Percentiles rank a stretch among this genome's conserved stretches.
Evolutionary conservation across 306 rosid species (phyloP).

Genomic region (Glycine soja): DNA sequence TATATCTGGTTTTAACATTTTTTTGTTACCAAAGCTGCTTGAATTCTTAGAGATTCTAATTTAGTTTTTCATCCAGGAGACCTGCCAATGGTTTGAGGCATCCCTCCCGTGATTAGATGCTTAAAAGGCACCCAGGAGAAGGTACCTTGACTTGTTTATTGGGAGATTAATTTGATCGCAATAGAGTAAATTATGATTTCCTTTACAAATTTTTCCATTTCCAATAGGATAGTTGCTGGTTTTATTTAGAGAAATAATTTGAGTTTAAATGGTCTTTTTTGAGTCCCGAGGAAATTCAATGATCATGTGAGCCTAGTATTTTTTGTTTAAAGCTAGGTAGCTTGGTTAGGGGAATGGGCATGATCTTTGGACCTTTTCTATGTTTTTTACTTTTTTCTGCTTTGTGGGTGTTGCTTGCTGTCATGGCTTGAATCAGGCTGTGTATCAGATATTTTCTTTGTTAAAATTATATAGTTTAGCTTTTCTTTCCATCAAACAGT

Average conservation of each 20-base stretch:
- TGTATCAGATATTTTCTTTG: neutral
- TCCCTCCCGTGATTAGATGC: slow-evolving; percentile 90
- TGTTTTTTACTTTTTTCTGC: neutral
- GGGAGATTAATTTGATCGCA: slow-evolving; percentile 69
- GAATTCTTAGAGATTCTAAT: slow-evolving; percentile 81
- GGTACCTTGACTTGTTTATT: slow-evolving; percentile 96
- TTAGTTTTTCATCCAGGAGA: slow-evolving; percentile 90
- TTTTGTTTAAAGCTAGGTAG: neutral
- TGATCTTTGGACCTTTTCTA: neutral
- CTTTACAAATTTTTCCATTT: slow-evolving; percentile 18
- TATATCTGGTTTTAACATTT: slow-evolving; percentile 11
- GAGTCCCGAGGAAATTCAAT: neutral
- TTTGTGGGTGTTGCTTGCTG: slow-evolving; percentile 1
- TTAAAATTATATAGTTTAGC: neutral
- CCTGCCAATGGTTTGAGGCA: slow-evolving; percentile 84
- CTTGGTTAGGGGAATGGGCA: neutral
- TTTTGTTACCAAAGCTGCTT: slow-evolving; percentile 12
- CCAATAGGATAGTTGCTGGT: neutral
- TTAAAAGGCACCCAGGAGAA: slow-evolving; percentile 91
- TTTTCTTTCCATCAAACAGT: slow-evolving; percentile 1
- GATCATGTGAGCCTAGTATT: neutral
- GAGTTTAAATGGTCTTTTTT: slow-evolving; percentile 4
- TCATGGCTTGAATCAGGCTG: neutral
- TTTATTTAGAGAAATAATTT: slow-evolving; percentile 3
- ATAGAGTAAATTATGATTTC: slow-evolving; percentile 36